Evolutionary conservation across 345 rosid genomes (phyloP).

Genomic region (Stellera chamaejasme): DNA sequence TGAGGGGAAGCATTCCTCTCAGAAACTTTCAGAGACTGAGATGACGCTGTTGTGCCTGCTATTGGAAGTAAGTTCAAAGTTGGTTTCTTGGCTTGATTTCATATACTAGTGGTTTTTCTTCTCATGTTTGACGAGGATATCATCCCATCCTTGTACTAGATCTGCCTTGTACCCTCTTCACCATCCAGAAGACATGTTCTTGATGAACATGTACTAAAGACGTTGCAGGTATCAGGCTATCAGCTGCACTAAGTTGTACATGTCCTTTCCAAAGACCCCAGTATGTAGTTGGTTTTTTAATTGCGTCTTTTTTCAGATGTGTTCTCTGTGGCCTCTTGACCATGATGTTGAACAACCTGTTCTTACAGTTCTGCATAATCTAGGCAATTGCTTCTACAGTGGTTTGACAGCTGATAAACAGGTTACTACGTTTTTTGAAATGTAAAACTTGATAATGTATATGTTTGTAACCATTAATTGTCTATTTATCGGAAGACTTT

Average conservation of each 20-base stretch:
- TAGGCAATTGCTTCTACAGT: conserved; percentile 39
- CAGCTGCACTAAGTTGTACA: conserved; percentile 2
- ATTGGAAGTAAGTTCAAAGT: conserved; percentile 55
- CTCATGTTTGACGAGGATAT: conserved; percentile 14
- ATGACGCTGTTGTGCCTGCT: conserved; percentile 66
- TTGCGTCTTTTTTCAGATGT: conserved; percentile 46
- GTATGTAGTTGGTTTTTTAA: conserved; percentile 10
- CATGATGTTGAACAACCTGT: conserved; percentile 55
- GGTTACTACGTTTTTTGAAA: conserved; percentile 25
- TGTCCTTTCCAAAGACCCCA: conserved; percentile 5
- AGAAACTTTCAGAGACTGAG: conserved; percentile 50
- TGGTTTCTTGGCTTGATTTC: conserved; percentile 5
- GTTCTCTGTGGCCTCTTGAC: conserved; percentile 36
- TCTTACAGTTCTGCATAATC: conserved; percentile 51
- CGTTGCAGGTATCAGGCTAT: conserved; percentile 52
- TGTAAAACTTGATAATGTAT: not conserved
- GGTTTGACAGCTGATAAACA: conserved; percentile 49
- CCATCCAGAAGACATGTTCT: conserved; percentile 23
- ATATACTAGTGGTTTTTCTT: not conserved
- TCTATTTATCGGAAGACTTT: conserved; percentile 1
- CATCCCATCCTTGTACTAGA: conserved; percentile 36
- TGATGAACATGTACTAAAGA: conserved; percentile 45
- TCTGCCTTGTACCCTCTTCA: conserved; percentile 37
- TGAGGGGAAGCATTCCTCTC: conserved; percentile 31
- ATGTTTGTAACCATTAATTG: not conserved